Evolutionary conservation across 352 stramenopile species (phyloP).

Genomic region (Halophytophthora batemanensis): DNA sequence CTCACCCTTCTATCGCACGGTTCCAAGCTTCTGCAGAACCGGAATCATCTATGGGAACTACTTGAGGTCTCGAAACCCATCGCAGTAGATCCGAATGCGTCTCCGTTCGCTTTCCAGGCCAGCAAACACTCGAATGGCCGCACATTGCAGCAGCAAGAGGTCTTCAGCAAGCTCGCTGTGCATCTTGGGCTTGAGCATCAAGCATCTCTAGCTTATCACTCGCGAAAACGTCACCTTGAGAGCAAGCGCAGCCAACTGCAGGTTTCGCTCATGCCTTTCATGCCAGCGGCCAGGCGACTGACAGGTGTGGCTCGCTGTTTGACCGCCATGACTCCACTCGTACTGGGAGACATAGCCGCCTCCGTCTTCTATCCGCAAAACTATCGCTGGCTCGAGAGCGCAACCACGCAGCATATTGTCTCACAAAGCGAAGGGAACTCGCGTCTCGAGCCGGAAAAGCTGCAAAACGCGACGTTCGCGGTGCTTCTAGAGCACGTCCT

Average conservation of each 20-base stretch:
- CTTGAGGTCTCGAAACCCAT: slow-evolving; percentile 9
- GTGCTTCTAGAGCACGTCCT: slow-evolving; percentile 10
- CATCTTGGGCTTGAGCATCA: slow-evolving; percentile 15
- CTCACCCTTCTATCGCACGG: slow-evolving; percentile 12
- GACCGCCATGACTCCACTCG: slow-evolving; percentile 13
- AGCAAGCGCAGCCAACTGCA: slow-evolving; percentile 6
- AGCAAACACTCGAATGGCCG: neutral
- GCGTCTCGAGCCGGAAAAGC: no score
- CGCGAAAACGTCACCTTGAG: slow-evolving; percentile 4
- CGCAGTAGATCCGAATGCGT: slow-evolving; percentile 2
- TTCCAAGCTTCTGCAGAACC: slow-evolving; percentile 10
- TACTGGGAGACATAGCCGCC: slow-evolving; percentile 4
- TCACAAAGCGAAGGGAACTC: slow-evolving; percentile 6
- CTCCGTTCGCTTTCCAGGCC: slow-evolving; percentile 15
- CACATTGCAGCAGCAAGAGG: slow-evolving; percentile 17
- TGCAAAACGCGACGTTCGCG: neutral
- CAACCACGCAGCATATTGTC: slow-evolving; percentile 7
- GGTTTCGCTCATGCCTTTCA: neutral
- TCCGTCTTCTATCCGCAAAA: slow-evolving; percentile 31
- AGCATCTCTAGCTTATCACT: slow-evolving; percentile 12
- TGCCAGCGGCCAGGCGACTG: slow-evolving; percentile 5
- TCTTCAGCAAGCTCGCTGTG: slow-evolving; percentile 11
- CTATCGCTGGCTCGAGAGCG: slow-evolving; percentile 27
- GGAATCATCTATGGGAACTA: slow-evolving; percentile 5
- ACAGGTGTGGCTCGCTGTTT: slow-evolving; percentile 19